These are phyloP conservation scores for Paspalum notatum DNA, from an alignment of 176 grass and related monocot genomes.

Conservation along the genomic window DNA sequence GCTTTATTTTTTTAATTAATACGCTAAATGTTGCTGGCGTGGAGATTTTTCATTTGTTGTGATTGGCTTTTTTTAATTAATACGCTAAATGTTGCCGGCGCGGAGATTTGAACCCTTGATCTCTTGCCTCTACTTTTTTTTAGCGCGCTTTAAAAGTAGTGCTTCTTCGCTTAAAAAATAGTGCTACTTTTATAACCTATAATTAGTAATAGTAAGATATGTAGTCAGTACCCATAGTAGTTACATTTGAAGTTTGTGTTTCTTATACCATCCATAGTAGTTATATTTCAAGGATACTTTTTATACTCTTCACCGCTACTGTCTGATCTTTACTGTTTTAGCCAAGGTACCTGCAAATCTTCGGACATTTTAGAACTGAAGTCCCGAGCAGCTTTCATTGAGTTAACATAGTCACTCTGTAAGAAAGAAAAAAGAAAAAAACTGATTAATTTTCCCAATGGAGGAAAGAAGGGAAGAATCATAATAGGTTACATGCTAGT, in stretches of 20 bases:
- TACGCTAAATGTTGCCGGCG: no score
- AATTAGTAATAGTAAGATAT: no score
- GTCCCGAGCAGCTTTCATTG: constrained; percentile 86
- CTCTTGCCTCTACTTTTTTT: no score
- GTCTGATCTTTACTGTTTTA: background rate
- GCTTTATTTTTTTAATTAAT: no score
- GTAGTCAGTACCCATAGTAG: background rate
- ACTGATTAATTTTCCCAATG: constrained; percentile 34
- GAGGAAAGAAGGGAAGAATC: constrained; percentile 4
- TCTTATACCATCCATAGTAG: background rate
- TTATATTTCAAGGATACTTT: constrained; percentile 31
- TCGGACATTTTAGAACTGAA: constrained; percentile 89
- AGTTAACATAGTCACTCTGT: constrained; percentile 94
- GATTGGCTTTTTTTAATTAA: no score
- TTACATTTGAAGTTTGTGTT: no score
- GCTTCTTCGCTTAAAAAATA: no score
- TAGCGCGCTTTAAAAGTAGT: no score
- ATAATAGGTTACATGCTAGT: constrained; percentile 33
- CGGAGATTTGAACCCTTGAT: no score
- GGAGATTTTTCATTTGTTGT: no score
- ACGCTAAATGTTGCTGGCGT: no score
- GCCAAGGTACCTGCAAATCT: constrained; percentile 75
- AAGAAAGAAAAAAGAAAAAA: constrained; percentile 34
- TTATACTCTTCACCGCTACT: constrained; percentile 1
- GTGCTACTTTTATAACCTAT: no score